These are phyloP conservation scores for Phaeosphaeria sp. DNA, from an alignment of 2,329 filamentous ascomycete genomes.

Conservation along the genomic window DNA sequence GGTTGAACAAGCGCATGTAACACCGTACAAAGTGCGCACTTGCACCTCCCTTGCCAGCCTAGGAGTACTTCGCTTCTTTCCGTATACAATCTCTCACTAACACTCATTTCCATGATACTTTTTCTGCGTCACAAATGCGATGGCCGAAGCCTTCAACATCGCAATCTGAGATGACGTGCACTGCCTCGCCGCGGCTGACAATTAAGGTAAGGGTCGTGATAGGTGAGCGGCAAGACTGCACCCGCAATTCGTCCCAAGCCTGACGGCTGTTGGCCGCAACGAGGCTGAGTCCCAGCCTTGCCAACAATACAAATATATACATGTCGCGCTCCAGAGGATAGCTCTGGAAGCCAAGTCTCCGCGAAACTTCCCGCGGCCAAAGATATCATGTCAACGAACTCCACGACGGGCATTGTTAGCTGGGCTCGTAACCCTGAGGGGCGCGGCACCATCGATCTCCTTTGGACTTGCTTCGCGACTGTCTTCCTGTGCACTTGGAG, in stretches of 20 bases:
- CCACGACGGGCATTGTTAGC: conserved; percentile 6
- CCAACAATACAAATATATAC: not conserved
- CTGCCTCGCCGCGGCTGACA: too few relatives aligned
- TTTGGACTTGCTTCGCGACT: conserved; percentile 41
- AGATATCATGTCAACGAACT: not conserved
- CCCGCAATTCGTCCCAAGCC: not conserved
- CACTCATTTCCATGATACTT: too few relatives aligned
- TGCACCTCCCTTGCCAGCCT: not conserved
- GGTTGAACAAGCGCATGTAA: not conserved
- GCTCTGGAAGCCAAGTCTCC: not conserved
- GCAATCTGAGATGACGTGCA: too few relatives aligned
- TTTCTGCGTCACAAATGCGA: too few relatives aligned
- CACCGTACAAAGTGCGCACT: not conserved
- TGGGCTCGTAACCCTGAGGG: conserved; percentile 23
- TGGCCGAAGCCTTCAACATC: too few relatives aligned
- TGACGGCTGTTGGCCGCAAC: not conserved
- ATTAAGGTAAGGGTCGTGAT: not conserved
- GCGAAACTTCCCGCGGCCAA: not conserved
- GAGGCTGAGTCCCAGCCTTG: conserved; percentile 1
- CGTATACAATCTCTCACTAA: too few relatives aligned
- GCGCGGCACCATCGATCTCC: conserved; percentile 41
- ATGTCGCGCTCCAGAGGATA: not conserved
- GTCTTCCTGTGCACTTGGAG: conserved; percentile 43
- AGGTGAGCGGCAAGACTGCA: not conserved
- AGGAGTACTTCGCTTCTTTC: not conserved